These are phyloP conservation scores for Aspergillus clavatus DNA, from an alignment of 2,329 filamentous ascomycete genomes.

Conservation along the genomic window DNA sequence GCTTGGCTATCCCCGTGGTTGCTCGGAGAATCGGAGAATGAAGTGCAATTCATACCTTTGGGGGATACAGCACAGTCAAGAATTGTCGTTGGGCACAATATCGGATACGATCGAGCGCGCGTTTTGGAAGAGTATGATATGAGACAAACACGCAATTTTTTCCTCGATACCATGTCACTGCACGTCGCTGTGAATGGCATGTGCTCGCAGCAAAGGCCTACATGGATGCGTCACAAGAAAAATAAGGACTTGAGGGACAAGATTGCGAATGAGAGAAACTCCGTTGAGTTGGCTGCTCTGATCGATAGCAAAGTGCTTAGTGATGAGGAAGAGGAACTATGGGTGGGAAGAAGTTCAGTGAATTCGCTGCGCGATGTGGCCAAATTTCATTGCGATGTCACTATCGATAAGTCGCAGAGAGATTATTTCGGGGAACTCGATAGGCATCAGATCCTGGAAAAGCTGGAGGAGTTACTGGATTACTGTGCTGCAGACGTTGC, in stretches of 20 bases:
- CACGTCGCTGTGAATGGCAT: slow-evolving; percentile 98
- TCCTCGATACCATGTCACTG: slow-evolving; percentile 95
- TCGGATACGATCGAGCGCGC: slow-evolving; percentile 88
- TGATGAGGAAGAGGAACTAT: slow-evolving; percentile 89
- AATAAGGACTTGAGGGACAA: slow-evolving; percentile 77
- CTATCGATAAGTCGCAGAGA: slow-evolving; percentile 82
- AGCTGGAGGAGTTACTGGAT: slow-evolving; percentile 76
- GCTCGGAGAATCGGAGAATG: slow-evolving; percentile 70
- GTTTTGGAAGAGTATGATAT: slow-evolving; percentile 85
- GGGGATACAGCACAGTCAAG: slow-evolving; percentile 69
- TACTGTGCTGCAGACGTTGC: slow-evolving; percentile 95
- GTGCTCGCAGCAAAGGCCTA: slow-evolving; percentile 93
- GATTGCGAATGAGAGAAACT: slow-evolving; percentile 66
- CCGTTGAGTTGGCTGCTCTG: slow-evolving; percentile 65
- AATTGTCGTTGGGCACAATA: slow-evolving; percentile 87
- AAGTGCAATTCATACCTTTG: slow-evolving; percentile 78
- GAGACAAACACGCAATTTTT: slow-evolving; percentile 75
- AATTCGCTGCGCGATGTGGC: slow-evolving; percentile 95
- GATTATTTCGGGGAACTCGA: slow-evolving; percentile 83
- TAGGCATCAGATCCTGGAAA: slow-evolving; percentile 62
- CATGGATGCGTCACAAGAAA: slow-evolving; percentile 97
- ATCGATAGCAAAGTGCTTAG: slow-evolving; percentile 62
- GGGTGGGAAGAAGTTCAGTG: slow-evolving; percentile 90
- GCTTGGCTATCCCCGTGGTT: slow-evolving; percentile 96
- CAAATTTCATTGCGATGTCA: slow-evolving; percentile 88